Base-by-base conservation (phyloP, 257 asterid genomes). In the Nicotiana tomentosiformis region DNA sequence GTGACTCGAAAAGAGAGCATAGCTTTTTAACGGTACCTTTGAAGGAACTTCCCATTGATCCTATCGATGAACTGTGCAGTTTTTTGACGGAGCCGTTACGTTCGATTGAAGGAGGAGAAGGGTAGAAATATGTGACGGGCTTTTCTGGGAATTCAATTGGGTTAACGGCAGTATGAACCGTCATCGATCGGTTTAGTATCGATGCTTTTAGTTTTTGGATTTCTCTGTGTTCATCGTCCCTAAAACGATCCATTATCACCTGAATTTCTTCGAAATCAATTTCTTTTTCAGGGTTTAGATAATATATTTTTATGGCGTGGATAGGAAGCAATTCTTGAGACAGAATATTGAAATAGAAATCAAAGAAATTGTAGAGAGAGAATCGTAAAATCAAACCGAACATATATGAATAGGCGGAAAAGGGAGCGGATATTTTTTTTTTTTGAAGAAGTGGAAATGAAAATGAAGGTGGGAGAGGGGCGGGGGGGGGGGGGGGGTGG, bases 11-110 rank as follows among this genome's bases (percentile, higher is more conserved):
- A 79, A 95, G 74, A 8, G 95, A 92, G 83, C 98, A 90, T 0
- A 95, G 86, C 77, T 88, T 91, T 72, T 89, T 84, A 10, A 95
- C 98, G 80, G 93, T 95, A 0, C 98, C 97, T 78, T 87, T 93
- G 37, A 95, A 72, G 1, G 97, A 90, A 81, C 84, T 87, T 2
- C 95, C 97, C 86, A 87, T 80, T 3, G 97, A 93, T n/a, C 87
- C 93, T 15, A 87, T 86, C 15, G 97, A 88, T 1, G 97, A 87
- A 87, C 84, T 82, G 85, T 92, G 83, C 14, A 92, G 70, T 70
- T 84, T 87, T 90, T 91, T 92, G 72, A 91, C 84, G 10, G 98
- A 90, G 81, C 90, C 93, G 77, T 82, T 82, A 23, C 94, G 96
- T 80, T 93, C 93, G 7, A 93, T 72, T 20, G 79, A 14, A 72